Conservation (phyloP, 345 rosid genomes). For the Rhodomyrtus tomentosa region DNA sequence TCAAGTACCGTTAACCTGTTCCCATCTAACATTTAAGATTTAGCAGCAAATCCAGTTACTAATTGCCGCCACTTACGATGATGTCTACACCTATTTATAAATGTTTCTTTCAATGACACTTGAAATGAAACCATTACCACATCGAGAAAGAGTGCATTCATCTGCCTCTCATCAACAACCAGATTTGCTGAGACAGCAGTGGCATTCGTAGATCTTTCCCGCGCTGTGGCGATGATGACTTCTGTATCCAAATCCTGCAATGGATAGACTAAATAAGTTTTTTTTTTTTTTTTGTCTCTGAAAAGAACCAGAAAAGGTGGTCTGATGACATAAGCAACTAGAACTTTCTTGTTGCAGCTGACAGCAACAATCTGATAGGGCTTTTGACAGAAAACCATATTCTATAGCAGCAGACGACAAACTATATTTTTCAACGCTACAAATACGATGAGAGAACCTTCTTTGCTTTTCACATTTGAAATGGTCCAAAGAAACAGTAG, state of each 20-base stretch:
- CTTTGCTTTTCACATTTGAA: not conserved
- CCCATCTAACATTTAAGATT: not conserved
- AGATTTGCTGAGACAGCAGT: constrained; percentile 88
- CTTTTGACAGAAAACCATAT: not conserved
- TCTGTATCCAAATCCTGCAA: constrained; percentile 86
- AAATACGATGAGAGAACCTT: not conserved
- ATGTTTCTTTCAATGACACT: not conserved
- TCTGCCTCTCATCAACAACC: constrained; percentile 84
- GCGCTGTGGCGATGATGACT: constrained; percentile 77
- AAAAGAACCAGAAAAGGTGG: not conserved
- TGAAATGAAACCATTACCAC: constrained; percentile 41
- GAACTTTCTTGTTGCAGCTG: not conserved
- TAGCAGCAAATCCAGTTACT: not conserved
- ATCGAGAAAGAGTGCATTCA: constrained; percentile 95
- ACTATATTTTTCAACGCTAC: not conserved
- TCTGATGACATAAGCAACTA: not conserved
- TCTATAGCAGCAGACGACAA: not conserved
- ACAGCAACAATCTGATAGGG: not conserved
- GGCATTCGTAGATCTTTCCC: constrained; percentile 44
- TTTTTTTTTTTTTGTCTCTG: not conserved
- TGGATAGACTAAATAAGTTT: not conserved
- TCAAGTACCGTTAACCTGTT: not conserved
- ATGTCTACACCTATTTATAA: not conserved
- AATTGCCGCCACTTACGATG: not conserved
- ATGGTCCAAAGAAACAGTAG: not conserved